These are phyloP conservation scores for Dictyostelium firmibasis DNA, from an alignment of 78 protist genomes.

Conservation along the genomic window DNA sequence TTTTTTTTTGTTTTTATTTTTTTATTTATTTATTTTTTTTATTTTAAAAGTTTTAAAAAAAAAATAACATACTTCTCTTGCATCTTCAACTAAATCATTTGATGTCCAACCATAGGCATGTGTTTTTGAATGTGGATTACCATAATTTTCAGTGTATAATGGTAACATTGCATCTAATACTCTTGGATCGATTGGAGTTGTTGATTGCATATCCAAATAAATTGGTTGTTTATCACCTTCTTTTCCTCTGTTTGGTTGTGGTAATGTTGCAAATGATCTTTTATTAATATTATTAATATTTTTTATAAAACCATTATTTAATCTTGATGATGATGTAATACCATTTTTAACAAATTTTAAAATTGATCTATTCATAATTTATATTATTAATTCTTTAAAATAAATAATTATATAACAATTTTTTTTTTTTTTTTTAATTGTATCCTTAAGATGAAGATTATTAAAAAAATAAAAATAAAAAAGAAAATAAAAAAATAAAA, in stretches of 20 bases:
- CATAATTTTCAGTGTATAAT: constrained; percentile 88
- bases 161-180: constrained; percentile 99
- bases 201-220: constrained; percentile 92
- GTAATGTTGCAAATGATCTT: neutral
- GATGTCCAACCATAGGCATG: constrained; percentile 98
- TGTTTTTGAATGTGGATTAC: constrained; percentile 98
- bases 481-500: too few relatives aligned
- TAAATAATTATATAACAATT: neutral
- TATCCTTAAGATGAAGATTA: too few relatives aligned
- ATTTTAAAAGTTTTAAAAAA: too few relatives aligned
- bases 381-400: neutral
- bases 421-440: too few relatives aligned
- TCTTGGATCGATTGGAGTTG: constrained; percentile 98
- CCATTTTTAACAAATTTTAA: neutral
- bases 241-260: neutral
- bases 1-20: neutral
- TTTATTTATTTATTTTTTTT: too few relatives aligned
- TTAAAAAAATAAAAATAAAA: too few relatives aligned
- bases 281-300: neutral
- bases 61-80: constrained; percentile 84
- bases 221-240: constrained; percentile 57
- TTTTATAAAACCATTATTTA: neutral
- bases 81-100: constrained; percentile 91
- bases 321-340: neutral
- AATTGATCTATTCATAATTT: constrained; percentile 9